Evolutionary conservation across 1,284 basidiomycete genomes (phyloP).

Genomic region (Coniferiporia weirii): DNA sequence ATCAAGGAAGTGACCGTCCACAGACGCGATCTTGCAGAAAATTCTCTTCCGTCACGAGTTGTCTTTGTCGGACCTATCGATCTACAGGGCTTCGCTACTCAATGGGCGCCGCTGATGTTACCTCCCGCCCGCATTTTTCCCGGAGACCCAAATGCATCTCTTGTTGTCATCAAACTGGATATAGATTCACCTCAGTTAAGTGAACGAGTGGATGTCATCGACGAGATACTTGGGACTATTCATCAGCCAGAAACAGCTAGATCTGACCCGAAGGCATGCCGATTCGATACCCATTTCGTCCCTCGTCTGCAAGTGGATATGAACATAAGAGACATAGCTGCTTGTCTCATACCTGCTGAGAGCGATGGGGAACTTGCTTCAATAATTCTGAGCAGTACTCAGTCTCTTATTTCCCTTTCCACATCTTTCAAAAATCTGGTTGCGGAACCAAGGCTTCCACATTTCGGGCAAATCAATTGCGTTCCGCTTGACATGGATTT

Average conservation of each 20-base stretch:
- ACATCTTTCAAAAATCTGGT: slow-evolving; percentile 9
- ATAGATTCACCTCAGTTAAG: slow-evolving; percentile 44
- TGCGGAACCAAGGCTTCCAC: neutral
- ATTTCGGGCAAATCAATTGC: neutral
- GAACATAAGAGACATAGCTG: slow-evolving; percentile 11
- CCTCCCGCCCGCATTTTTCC: slow-evolving; percentile 42
- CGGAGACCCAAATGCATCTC: slow-evolving; percentile 57
- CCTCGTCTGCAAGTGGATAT: slow-evolving; percentile 13
- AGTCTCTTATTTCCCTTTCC: slow-evolving; percentile 11
- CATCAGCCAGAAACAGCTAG: slow-evolving; percentile 20
- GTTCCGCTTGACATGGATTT: slow-evolving; percentile 12
- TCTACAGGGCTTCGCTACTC: slow-evolving; percentile 42
- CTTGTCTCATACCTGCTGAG: slow-evolving; percentile 10
- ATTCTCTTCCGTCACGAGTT: slow-evolving; percentile 33
- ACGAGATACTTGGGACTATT: slow-evolving; percentile 32
- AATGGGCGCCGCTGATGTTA: slow-evolving; percentile 57
- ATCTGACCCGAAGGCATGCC: slow-evolving; percentile 36
- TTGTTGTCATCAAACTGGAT: slow-evolving; percentile 46
- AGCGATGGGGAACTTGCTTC: neutral
- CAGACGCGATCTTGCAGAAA: slow-evolving; percentile 17
- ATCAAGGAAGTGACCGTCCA: slow-evolving; percentile 34
- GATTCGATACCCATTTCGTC: slow-evolving; percentile 22
- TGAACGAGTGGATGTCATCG: slow-evolving; percentile 48
- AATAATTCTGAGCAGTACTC: slow-evolving; percentile 16
- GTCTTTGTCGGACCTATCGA: slow-evolving; percentile 39